A percentile compares a stretch with the other conserved stretches of the same genome.
Conservation (phyloP, 108 stramenopile species). For the Cylindrotheca fusiformis region DNA sequence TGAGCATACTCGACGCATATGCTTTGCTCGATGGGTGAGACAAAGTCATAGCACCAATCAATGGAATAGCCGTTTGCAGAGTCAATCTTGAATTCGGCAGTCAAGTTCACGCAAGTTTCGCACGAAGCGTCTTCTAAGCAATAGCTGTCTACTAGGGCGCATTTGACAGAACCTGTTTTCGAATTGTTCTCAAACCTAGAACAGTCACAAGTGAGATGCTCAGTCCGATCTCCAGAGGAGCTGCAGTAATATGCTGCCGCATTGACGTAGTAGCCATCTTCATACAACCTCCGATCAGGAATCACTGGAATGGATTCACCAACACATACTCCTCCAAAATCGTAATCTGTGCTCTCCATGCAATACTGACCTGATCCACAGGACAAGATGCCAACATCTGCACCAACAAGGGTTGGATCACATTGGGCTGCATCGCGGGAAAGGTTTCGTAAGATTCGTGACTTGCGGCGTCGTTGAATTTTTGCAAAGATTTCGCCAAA, state of each 20-base stretch:
- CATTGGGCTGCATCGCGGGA: conserved; percentile 3
- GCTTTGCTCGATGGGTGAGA: background rate
- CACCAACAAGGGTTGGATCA: conserved; percentile 3
- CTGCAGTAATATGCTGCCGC: background rate
- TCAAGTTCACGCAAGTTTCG: background rate
- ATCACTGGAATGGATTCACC: background rate
- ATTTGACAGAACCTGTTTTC: background rate
- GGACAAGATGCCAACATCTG: conserved; percentile 13
- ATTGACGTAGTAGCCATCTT: background rate
- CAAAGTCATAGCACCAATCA: conserved; percentile 6
- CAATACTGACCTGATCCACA: conserved; percentile 13
- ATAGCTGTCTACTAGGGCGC: background rate
- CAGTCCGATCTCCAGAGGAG: background rate
- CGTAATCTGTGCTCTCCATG: background rate
- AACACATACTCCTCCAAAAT: conserved; percentile 13
- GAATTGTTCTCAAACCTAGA: background rate
- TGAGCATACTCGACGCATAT: background rate
- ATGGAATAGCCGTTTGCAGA: background rate
- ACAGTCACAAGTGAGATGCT: background rate
- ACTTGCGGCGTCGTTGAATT: background rate
- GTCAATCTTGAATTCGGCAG: background rate
- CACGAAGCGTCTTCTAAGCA: background rate
- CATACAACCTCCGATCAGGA: background rate
- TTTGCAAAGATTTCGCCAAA: background rate
- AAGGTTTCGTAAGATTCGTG: background rate